Base-by-base conservation (phyloP, 805 yeast genomes). In the Metschnikowia orientalis region DNA sequence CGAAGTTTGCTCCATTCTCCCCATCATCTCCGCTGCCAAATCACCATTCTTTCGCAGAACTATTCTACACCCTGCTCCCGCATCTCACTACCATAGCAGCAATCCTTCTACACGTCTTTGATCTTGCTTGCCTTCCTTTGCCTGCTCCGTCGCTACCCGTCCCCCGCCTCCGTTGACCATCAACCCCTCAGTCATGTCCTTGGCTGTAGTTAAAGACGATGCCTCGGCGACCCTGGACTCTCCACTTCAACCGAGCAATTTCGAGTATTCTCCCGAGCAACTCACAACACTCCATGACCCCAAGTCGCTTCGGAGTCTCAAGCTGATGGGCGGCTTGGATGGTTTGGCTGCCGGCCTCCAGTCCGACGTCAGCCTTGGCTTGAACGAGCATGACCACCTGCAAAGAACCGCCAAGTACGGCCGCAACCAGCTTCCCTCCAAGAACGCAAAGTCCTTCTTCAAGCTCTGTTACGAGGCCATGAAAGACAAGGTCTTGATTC, bases 401-500 rank as follows among this genome's bases (percentile, higher is more conserved):
- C 66, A 60, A 31, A 63, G 95, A 34, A 43, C 43, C 1, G 40
- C 48, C n/a, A 59, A 55, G 5, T 92, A 75, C 55, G 95, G 95
- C 15, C 61, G 56, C 11, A 92, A 92, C 54, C 57, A 51, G 15
- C 56, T 92, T 12, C 97, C 97, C 0, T 79, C 75, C 37, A 73
- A 73, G 45, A 65, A 73, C n/a, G 70, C 81, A 7, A 85, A 83
- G 51, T 67, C 86, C 2, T 79, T 92, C 41, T 61, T 80, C 27
- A 48, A 54, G 38, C 67, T 92, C 24, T 79, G 92, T 45, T 77
- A 73, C 66, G 85, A 83, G 48, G 96, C 97, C 3, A 63, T 92
- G 63, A 79, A 89, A 38, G 99, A 92, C 57, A 86, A 88, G 57
- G 94, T 92, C 13, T 70, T 94, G 57, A 80, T 92, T 35, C 64